Base-by-base conservation (phyloP, 805 yeast genomes). In the Candida michaelii region DNA sequence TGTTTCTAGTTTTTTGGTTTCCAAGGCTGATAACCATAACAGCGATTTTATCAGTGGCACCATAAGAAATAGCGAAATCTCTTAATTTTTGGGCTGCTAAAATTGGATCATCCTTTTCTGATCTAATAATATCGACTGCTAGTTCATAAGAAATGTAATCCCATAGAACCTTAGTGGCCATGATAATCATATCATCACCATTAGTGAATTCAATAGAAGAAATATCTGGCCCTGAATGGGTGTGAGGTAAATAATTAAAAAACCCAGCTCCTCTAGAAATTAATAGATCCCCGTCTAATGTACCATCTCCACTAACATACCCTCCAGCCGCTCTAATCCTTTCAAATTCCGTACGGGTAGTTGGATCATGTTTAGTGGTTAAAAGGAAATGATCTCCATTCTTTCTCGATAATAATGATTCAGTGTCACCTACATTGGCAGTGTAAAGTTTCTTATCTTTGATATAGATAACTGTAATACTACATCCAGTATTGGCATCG, bases 261-360 rank as follows among this genome's bases (percentile, higher is more conserved):
- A 85, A 90, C 0, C 99, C 99, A 40, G 89, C 90, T 24, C 96
- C 95, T 53, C 98, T 77, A 1, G 97, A 87, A 37, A 89, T 86
- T 37, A 81, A 83, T 12, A 88, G 74, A 21, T 79, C 82, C 30
- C 95, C 95, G 60, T 91, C 96, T 34, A 89, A 73, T 47, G 84
- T 82, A 41, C 91, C 96, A 54, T 84, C 85, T 14, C 86, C 84
- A 8, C 87, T 79, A 9, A 93, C 96, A 59, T 77, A 85, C 1
- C 98, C 98, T 40, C 98, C 98, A 17, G 95, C 80, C 1, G 86
- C 85, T 54, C 98, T 73, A 36, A 93, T 87, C 52, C 97, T 72
- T 57, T 89, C 96, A 53, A 85, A 85, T 52, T 88, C 95, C 32
- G 71, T 73, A 23, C 85, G 72, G 19, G 76, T 79, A 4, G 93